These are phyloP conservation scores for Platanus orientalis DNA, from an alignment of 164 flowering plant species.

Conservation along the genomic window DNA sequence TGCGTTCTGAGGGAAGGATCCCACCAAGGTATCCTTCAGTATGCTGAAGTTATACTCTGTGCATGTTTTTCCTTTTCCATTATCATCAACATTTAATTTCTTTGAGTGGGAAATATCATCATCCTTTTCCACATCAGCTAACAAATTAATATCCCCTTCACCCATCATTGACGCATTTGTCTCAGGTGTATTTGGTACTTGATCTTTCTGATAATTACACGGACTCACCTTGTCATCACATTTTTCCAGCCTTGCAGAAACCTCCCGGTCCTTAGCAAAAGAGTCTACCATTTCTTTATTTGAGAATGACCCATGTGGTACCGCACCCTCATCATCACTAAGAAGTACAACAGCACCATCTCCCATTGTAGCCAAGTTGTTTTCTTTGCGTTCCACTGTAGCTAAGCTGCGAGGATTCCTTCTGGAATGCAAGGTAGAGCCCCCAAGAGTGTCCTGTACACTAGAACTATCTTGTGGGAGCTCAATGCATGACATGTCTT, in stretches of 20 bases:
- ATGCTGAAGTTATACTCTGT: constrained; percentile 6
- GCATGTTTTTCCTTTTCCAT: constrained; percentile 5
- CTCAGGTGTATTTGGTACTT: constrained; percentile 19
- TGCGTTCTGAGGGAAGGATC: constrained; percentile 9
- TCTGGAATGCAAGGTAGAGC: not conserved
- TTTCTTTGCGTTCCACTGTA: constrained; percentile 5
- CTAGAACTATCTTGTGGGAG: constrained; percentile 7
- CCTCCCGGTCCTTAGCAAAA: constrained; percentile 16
- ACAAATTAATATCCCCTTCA: constrained; percentile 20
- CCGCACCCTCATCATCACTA: constrained; percentile 27
- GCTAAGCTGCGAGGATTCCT: constrained; percentile 10
- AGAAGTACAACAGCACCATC: constrained; percentile 20
- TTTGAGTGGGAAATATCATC: constrained; percentile 4
- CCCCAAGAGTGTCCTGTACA: not conserved
- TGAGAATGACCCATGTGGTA: constrained; percentile 16
- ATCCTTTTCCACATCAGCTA: constrained; percentile 20
- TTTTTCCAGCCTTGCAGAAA: constrained; percentile 20
- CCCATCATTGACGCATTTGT: constrained; percentile 31
- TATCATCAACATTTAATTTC: constrained; percentile 22
- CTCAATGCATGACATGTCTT: constrained; percentile 17
- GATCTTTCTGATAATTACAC: constrained; percentile 26
- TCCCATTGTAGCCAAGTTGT: constrained; percentile 7
- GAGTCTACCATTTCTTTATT: constrained; percentile 16
- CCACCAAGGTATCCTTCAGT: constrained; percentile 3
- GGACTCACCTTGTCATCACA: constrained; percentile 26